Evolutionary conservation across 768 basidiomycete genomes (phyloP).

Genomic region (Cystobasidiopsis lactophilus): DNA sequence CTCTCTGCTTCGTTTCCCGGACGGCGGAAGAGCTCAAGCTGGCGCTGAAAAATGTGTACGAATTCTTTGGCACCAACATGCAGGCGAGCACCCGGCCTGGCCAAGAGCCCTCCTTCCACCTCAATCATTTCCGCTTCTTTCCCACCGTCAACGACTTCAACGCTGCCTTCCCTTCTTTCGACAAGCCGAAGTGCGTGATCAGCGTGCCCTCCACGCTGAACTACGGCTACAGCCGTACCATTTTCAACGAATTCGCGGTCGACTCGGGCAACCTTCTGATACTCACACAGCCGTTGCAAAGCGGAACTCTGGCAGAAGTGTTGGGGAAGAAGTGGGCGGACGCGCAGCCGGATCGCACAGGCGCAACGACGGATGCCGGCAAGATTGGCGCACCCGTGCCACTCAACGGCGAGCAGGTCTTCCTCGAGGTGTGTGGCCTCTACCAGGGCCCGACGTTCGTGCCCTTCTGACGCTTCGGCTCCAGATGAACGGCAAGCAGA

Average conservation of each 20-base stretch:
- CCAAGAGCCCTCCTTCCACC: background rate
- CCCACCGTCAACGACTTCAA: background rate
- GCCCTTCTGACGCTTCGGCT: background rate
- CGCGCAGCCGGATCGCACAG: conserved; percentile 52
- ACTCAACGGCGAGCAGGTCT: conserved; percentile 33
- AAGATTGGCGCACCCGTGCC: conserved; percentile 66
- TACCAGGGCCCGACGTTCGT: too few species aligned
- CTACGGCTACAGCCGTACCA: conserved; percentile 64
- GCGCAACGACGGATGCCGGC: conserved; percentile 53
- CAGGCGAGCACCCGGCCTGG: background rate
- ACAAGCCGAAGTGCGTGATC: conserved; percentile 77
- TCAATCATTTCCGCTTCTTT: background rate
- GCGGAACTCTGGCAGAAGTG: conserved; percentile 51
- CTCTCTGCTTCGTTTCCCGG: conserved; percentile 78
- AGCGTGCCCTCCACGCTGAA: conserved; percentile 82
- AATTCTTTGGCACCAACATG: conserved; percentile 63
- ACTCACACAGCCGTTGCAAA: conserved; percentile 55
- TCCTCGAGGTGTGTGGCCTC: background rate
- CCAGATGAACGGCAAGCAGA: conserved; percentile 72
- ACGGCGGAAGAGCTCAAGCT: conserved; percentile 84
- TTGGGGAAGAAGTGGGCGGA: conserved; percentile 73
- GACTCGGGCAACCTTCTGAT: conserved; percentile 68
- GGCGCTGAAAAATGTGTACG: conserved; percentile 90
- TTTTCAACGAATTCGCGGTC: conserved; percentile 61
- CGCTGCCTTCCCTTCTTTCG: conserved; percentile 29